Base-by-base conservation (phyloP, 2,329 filamentous ascomycete species). In the Ophiocordyceps camponoti-floridani region DNA sequence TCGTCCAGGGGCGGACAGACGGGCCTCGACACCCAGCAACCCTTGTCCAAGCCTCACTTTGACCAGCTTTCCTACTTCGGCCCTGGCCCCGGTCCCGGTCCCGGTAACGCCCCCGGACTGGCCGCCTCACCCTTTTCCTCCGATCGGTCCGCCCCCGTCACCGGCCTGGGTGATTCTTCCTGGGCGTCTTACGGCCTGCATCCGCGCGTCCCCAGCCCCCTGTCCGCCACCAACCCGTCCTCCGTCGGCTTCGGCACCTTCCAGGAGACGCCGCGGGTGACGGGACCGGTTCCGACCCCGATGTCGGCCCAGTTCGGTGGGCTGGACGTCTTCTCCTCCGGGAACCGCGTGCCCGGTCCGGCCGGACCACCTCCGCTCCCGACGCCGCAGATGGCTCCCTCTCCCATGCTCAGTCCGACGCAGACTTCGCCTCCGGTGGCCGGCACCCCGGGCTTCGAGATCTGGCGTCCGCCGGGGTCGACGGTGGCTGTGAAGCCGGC, bases 361-460 rank as follows among this genome's bases (percentile, higher is more conserved):
- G 53, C 58, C 48, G 51, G 45, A n/a, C n/a, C n/a, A 10, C 48
- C 49, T 19, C 47, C 51, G 12, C 49, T 60, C 48, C 41, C 44
- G n/a, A 49, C 48, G 16, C 40, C 43, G 28, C 43, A 50, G 14
- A 38, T 51, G 46, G 47, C 46, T 18, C 45, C 45, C 13, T 46
- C 53, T 30, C 50, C 57, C 18, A 53, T 52, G 44, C 47, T 53
- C 43, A 44, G 43, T 23, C 43, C 33, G 35, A 18, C 43, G 3
- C 48, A 53, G 14, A 43, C 47, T 28, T 42, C 51, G 5, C 49
- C 49, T 23, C 51, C 48, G 7, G 49, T 55, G 5, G 53, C 56
- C n/a, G 59, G 59, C 30, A 62, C 60, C 4, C 59, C 60, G 33
- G 60, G 60, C 14, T 62, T 62, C 46, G 55, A 58, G 23, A 62